Evolutionary conservation across 352 stramenopile species (phyloP).

Genomic region (Phytophthora lateralis): DNA sequence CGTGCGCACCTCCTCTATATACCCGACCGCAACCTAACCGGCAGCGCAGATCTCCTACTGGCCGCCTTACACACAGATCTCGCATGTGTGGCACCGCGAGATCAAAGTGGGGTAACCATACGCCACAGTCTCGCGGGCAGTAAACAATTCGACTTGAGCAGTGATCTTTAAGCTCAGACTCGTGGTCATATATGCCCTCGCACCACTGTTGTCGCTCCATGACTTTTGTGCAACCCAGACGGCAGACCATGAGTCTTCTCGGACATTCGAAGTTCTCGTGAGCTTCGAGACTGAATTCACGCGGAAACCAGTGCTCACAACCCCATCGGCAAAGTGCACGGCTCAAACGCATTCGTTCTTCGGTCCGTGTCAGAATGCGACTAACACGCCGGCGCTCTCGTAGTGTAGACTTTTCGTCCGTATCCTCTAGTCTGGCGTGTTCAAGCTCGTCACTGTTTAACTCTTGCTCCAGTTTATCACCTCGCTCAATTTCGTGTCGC

Average conservation of each 20-base stretch:
- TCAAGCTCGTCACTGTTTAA: constrained; percentile 61
- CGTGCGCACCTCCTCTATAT: constrained; percentile 58
- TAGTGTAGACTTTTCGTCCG: constrained; percentile 35
- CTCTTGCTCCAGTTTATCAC: constrained; percentile 37
- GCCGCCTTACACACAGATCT: constrained; percentile 62
- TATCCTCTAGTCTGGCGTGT: constrained; percentile 56
- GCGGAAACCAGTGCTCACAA: constrained; percentile 60
- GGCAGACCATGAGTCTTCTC: constrained; percentile 67
- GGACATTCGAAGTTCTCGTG: constrained; percentile 67
- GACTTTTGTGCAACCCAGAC: constrained; percentile 61
- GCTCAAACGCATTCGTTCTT: constrained; percentile 41
- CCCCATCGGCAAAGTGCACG: constrained; percentile 62
- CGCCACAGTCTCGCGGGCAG: constrained; percentile 70
- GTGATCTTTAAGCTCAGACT: constrained; percentile 42
- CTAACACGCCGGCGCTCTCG: constrained; percentile 62
- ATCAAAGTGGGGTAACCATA: constrained; percentile 59
- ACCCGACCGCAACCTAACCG: constrained; percentile 64
- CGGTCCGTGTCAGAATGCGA: constrained; percentile 51
- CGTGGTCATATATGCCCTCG: constrained; percentile 57
- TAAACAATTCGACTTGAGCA: constrained; percentile 58
- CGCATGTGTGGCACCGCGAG: constrained; percentile 57
- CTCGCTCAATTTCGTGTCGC: constrained; percentile 49
- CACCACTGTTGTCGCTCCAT: constrained; percentile 58
- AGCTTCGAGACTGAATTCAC: constrained; percentile 41
- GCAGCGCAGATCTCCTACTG: constrained; percentile 61